phyloP scores from a whole-genome alignment of 257 asterid species.

The Solanum medicagineum region DNA sequence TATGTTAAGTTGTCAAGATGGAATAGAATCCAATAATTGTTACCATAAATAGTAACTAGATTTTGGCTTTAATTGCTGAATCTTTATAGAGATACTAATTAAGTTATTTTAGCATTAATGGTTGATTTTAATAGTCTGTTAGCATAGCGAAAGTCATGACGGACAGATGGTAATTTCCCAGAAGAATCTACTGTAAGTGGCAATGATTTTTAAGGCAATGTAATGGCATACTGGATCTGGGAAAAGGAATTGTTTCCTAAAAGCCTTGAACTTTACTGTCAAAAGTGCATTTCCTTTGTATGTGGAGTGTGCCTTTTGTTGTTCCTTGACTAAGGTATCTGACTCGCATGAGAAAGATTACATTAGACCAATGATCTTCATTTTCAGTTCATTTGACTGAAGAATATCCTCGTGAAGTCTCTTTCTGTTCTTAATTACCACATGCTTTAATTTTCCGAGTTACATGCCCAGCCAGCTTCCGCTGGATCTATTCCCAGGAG shows the following conservation, averaged over 20 bases:
- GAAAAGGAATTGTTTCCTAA: not conserved
- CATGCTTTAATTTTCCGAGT: not conserved
- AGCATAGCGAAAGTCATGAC: not conserved
- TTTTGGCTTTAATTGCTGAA: not conserved
- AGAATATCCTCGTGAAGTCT: not conserved
- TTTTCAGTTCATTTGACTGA: not conserved
- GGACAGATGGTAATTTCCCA: not conserved
- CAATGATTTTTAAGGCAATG: not conserved
- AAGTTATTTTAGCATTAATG: not conserved
- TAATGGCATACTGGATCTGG: not conserved
- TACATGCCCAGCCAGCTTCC: not conserved
- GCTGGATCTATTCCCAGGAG: not conserved
- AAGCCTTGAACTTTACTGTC: not conserved
- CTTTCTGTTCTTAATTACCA: not conserved
- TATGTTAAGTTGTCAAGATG: not conserved
- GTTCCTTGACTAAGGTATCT: not conserved
- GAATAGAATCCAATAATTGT: not conserved
- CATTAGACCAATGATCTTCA: not conserved
- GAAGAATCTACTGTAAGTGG: not conserved
- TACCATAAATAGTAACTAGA: not conserved
- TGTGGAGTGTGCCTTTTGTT: not conserved
- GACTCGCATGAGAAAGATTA: not conserved
- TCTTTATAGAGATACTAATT: not conserved
- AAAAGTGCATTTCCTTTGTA: not conserved
- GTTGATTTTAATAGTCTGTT: not conserved